Conservation (phyloP, 805 yeast genomes). For the Metschnikowia shivogae region DNA sequence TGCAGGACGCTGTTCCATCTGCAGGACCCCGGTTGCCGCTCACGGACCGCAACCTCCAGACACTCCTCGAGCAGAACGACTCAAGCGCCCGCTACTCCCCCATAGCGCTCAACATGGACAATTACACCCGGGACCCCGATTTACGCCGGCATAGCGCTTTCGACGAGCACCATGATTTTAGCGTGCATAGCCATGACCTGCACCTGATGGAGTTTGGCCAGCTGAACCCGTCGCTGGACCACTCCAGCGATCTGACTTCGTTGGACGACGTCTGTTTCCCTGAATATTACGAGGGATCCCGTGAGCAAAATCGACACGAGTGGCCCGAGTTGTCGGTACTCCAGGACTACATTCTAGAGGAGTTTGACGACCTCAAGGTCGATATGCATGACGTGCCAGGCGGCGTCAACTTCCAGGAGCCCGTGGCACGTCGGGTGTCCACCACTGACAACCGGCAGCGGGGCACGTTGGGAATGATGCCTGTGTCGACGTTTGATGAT, state of each 20-base stretch:
- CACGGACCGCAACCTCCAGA: conserved; percentile 36
- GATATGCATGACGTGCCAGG: conserved; percentile 18
- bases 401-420: conserved; percentile 37
- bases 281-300: conserved; percentile 45
- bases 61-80: conserved; percentile 19
- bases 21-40: conserved; percentile 24
- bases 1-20: neutral
- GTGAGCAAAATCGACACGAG: conserved; percentile 19
- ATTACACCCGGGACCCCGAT: conserved; percentile 30
- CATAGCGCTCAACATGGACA: conserved; percentile 40
- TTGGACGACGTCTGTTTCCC: conserved; percentile 93
- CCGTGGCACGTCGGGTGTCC: conserved; percentile 22
- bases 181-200: conserved; percentile 8
- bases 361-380: conserved; percentile 39
- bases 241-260: conserved; percentile 64
- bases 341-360: conserved; percentile 74
- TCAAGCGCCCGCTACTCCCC: conserved; percentile 17
- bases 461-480: conserved; percentile 1
- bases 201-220: conserved; percentile 38
- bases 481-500: conserved; percentile 2
- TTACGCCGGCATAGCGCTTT: conserved; percentile 10
- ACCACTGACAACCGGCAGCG: conserved; percentile 1
- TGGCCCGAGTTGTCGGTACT: conserved; percentile 87
- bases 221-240: conserved; percentile 63
- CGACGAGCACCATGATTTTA: conserved; percentile 9